These are phyloP conservation scores for Colletotrichum lindemuthianum DNA, from an alignment of 2,329 filamentous ascomycete species.

Conservation along the genomic window DNA sequence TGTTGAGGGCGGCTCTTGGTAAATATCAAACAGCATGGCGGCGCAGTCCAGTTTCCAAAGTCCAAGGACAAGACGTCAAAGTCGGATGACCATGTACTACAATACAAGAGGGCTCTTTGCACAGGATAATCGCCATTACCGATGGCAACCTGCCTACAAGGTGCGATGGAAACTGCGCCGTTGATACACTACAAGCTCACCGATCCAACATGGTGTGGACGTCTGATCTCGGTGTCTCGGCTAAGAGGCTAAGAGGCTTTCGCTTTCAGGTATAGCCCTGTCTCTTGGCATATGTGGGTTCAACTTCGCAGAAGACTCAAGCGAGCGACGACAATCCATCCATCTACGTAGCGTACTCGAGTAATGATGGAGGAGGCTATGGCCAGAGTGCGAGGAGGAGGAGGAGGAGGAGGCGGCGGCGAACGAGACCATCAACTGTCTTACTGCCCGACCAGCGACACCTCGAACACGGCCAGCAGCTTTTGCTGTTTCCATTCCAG, in stretches of 20 bases:
- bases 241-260: slow-evolving; percentile 3
- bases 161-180: slow-evolving; percentile 11
- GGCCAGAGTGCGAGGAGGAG: too few species aligned
- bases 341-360: too few species aligned
- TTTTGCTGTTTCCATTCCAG: background rate
- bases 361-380: too few species aligned
- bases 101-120: too few species aligned
- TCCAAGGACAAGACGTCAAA: too few species aligned
- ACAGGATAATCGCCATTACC: too few species aligned
- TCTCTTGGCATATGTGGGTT: slow-evolving; percentile 28
- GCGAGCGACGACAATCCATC: too few species aligned
- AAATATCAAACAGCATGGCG: too few species aligned
- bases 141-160: too few species aligned
- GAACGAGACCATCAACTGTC: background rate
- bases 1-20: background rate
- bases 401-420: too few species aligned
- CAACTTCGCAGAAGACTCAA: slow-evolving; percentile 4
- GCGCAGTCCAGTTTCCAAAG: too few species aligned
- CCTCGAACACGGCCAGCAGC: background rate
- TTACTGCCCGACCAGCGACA: slow-evolving; percentile 1
- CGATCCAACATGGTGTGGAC: slow-evolving; percentile 31
- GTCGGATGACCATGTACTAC: too few species aligned
- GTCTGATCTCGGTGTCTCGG: slow-evolving; percentile 34
- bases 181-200: slow-evolving; percentile 31
- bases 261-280: slow-evolving; percentile 17